Evolutionary conservation across 768 basidiomycete genomes (phyloP), one percentile per base, ranked within the genome.

Genomic region (Mycena leptocephala): DNA sequence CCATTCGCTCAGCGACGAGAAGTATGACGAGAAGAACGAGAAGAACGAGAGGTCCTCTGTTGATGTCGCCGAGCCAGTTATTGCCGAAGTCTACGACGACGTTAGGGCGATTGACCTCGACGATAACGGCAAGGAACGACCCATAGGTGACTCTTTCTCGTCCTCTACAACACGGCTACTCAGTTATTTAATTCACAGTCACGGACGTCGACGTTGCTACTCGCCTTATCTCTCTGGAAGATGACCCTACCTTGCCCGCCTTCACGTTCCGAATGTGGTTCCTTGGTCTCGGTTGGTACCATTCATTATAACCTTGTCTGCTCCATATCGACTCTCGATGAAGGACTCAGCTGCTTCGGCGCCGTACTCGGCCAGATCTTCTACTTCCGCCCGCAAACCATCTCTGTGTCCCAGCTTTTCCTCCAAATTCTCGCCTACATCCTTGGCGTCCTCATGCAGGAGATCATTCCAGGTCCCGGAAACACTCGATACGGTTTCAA

Each of bases 251-350:
- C 0, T 83, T 90, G 0, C 90, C 87, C 0, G 83, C 86, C 0
- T 88, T 89, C 75, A 92, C 91, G 0, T 91, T 93, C 82, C 84
- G 92, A 20, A 88, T 91, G 79, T 88, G 89, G 86, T 87, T 92
- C 81, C 85, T 92, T 2, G 89, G 89, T 43, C 78, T 91, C 20
- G 73, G 73, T 74, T 56, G 1, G 64, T 26, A 1, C 13, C 16
- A 10, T 32, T 10, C n/a, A 3, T n/a, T 41, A n/a, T 14, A 16
- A 9, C 35, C 24, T 6, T 43, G 20, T 5, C n/a, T n/a, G 8
- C 14, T 51, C 37, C 2, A 53, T 3, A n/a, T n/a, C n/a, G 39
- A 33, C 9, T 1, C 8, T 10, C 8, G n/a, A 5, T 55, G 2
- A 11, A 74, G 91, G 91, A 13, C 85, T 92, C 22, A 87, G 90